A percentile compares a stretch with the other conserved stretches of the same genome.
These are phyloP conservation scores for Castanea crenata DNA, from an alignment of 306 rosid genomes.

Conservation along the genomic window DNA sequence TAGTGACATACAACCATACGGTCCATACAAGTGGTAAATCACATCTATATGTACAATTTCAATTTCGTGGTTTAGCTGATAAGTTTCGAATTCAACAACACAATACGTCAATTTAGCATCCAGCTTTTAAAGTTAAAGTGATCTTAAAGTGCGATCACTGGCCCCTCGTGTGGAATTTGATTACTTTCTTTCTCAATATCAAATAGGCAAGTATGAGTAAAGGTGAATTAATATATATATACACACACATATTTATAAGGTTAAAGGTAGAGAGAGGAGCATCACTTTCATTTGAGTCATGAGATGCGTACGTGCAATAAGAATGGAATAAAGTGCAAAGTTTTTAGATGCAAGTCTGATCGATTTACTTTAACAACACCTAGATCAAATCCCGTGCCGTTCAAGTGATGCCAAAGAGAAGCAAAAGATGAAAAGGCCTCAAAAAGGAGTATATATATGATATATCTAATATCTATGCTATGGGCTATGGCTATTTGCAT, in stretches of 20 bases:
- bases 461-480: too few species aligned
- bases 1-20: background rate
- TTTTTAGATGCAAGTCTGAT: conserved; percentile 30
- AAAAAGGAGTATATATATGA: conserved; percentile 16
- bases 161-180: conserved; percentile 54
- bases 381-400: conserved; percentile 48
- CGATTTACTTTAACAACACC: conserved; percentile 34
- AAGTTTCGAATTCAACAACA: background rate
- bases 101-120: background rate
- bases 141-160: conserved; percentile 30
- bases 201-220: conserved; percentile 41
- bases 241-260: background rate
- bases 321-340: conserved; percentile 59
- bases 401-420: conserved; percentile 46
- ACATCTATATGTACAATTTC: background rate
- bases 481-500: conserved; percentile 33
- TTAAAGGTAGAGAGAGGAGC: conserved; percentile 25
- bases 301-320: conserved; percentile 60
- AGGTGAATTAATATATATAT: conserved; percentile 24
- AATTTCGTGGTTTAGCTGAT: background rate
- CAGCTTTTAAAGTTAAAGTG: conserved; percentile 3
- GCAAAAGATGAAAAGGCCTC: conserved; percentile 10
- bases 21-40: background rate
- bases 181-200: conserved; percentile 17
- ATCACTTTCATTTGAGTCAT: conserved; percentile 31